These are phyloP conservation scores for Pisolithus thermaeus DNA, from an alignment of 1,284 basidiomycete genomes.

Conservation along the genomic window DNA sequence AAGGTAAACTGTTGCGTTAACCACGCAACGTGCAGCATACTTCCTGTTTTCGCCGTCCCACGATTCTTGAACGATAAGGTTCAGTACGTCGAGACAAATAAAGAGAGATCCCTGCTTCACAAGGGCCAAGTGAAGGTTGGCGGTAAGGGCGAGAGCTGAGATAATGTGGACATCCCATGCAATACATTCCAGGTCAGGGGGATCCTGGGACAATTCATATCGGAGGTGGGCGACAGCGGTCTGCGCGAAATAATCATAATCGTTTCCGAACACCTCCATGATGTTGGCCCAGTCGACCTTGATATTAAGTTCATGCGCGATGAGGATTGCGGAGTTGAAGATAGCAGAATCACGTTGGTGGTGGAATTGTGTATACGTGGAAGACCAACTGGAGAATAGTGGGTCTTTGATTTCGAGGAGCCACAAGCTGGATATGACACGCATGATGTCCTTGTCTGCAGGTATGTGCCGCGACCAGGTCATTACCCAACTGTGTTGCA, in stretches of 20 bases:
- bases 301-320: conserved; percentile 17
- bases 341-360: conserved; percentile 25
- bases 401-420: conserved; percentile 21
- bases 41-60: conserved; percentile 11
- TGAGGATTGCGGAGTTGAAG: conserved; percentile 24
- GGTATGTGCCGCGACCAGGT: conserved; percentile 22
- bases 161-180: conserved; percentile 27
- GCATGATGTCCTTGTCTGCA: conserved; percentile 22
- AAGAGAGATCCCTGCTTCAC: conserved; percentile 22
- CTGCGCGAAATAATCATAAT: conserved; percentile 16
- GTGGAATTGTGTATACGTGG: not conserved
- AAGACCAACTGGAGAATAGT: conserved; percentile 19
- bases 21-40: conserved; percentile 19
- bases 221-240: conserved; percentile 22
- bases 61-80: conserved; percentile 6
- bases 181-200: conserved; percentile 19
- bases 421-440: conserved; percentile 26
- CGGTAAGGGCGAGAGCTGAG: conserved; percentile 17
- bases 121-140: conserved; percentile 14
- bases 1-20: conserved; percentile 18
- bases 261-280: conserved; percentile 16
- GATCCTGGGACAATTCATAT: conserved; percentile 16
- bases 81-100: conserved; percentile 19
- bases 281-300: conserved; percentile 21
- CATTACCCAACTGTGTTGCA: conserved; percentile 19